Base-by-base conservation (phyloP, 352 stramenopile genomes). In the Aphanomyces euteiches region DNA sequence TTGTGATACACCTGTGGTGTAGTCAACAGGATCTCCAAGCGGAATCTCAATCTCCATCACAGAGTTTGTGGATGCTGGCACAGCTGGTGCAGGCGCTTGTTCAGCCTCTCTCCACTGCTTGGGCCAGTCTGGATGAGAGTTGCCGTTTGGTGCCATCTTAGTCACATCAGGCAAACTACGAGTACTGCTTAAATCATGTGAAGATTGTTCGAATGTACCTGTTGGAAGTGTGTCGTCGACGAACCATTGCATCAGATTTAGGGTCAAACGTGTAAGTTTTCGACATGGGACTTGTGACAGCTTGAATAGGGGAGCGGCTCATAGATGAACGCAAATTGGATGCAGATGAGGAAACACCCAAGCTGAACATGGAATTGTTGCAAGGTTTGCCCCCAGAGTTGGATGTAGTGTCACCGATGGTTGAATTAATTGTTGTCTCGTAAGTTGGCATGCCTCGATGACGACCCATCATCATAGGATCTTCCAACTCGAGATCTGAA, bases 21-120 rank as follows among this genome's bases (percentile, higher is more conserved):
- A 92, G 74, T 94, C 82, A 7, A 94, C 81, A 4, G 86, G 86
- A 43, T 94, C 86, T 21, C 86, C 86, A 36, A 90, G 84, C 1
- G 86, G 86, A 64, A 94, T 94, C 15, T 76, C 76, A 58, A 95
- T 81, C 36, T 74, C 82, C 72, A 88, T 81, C 19, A 87, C 78
- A 3, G 79, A 78, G 28, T 75, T 78, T 10, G 74, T 81, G 47
- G 68, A 75, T 19, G 74, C 40, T 21, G 78, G 60, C 57, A 73
- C 61, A 5, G 79, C 74, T 10, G 74, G 58, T 28, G 73, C 79
- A 7, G 67, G 66, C 6, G 3, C 7, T 50, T 50, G 10, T n/a
- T 50, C 50, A 34, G 64, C 48, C 5, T 15, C 64, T 43, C 13
- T 21, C 48, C 39, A 40, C 47, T 28, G 28, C 47, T 48, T 12